These are phyloP conservation scores for Fraxinus greggii DNA, from an alignment of 305 asterid species.

Conservation along the genomic window DNA sequence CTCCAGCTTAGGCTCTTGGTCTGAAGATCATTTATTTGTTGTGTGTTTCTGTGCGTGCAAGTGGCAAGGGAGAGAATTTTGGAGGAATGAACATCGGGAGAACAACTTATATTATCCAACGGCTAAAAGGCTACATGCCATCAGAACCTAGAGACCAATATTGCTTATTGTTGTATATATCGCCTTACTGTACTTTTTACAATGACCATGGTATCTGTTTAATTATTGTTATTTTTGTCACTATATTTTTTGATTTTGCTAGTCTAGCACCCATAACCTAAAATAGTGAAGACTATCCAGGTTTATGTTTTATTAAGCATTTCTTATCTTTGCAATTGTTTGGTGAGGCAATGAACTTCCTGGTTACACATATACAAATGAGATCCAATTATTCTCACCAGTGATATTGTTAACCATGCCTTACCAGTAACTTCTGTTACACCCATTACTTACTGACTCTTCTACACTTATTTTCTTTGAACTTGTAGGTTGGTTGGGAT, in stretches of 20 bases:
- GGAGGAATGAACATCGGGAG: background rate
- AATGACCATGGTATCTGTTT: background rate
- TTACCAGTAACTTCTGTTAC: background rate
- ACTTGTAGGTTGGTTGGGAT: slow-evolving; percentile 93
- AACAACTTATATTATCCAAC: background rate
- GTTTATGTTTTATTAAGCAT: background rate
- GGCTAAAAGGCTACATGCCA: background rate
- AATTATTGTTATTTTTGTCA: background rate
- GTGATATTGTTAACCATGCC: background rate
- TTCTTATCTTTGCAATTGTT: background rate
- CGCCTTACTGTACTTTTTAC: background rate
- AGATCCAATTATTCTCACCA: background rate
- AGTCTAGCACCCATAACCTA: background rate
- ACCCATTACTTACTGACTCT: background rate
- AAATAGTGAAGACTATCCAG: background rate
- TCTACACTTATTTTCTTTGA: slow-evolving; percentile 10
- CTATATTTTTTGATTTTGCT: background rate
- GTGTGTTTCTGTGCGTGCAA: background rate
- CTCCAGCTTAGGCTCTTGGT: background rate
- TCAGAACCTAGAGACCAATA: background rate
- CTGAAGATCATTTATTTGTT: background rate
- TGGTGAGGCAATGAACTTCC: background rate
- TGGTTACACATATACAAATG: background rate
- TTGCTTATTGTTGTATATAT: background rate
- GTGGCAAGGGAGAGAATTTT: background rate